Evolutionary conservation across 106 monocot genomes (phyloP).

Genomic region (Amphibolis antarctica): DNA sequence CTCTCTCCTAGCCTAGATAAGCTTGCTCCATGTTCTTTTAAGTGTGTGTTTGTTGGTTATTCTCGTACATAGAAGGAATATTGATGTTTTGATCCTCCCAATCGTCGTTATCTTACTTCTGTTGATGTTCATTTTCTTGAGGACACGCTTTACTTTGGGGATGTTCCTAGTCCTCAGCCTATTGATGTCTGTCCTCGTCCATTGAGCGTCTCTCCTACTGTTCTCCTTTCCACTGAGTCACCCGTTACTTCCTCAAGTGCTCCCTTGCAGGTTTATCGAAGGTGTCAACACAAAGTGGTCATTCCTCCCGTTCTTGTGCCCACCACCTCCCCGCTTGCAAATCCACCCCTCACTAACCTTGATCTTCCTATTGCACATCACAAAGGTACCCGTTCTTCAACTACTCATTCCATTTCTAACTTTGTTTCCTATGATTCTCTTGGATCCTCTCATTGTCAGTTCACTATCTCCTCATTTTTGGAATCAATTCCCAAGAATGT

Average conservation of each 20-base stretch:
- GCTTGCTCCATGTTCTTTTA: background rate
- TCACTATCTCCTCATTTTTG: background rate
- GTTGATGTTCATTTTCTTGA: background rate
- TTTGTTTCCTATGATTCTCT: background rate
- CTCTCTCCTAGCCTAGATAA: background rate
- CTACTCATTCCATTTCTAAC: background rate
- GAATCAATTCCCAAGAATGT: background rate
- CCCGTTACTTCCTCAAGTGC: too few relatives aligned
- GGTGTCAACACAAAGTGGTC: too few relatives aligned
- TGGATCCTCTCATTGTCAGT: background rate
- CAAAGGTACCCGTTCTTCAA: background rate
- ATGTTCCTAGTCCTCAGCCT: too few relatives aligned
- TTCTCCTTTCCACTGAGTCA: too few relatives aligned
- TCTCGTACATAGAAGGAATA: background rate
- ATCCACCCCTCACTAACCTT: background rate
- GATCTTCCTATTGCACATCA: background rate
- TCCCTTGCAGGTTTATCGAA: too few relatives aligned
- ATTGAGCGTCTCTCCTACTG: too few relatives aligned
- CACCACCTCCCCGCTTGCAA: background rate
- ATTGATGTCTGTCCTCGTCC: too few relatives aligned
- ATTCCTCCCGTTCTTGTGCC: too few relatives aligned
- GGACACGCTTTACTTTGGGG: background rate
- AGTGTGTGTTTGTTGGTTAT: background rate
- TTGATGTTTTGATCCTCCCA: background rate
- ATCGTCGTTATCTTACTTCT: background rate